These are phyloP conservation scores for Astragalus glycyphyllos DNA, from an alignment of 306 rosid genomes.

Conservation along the genomic window DNA sequence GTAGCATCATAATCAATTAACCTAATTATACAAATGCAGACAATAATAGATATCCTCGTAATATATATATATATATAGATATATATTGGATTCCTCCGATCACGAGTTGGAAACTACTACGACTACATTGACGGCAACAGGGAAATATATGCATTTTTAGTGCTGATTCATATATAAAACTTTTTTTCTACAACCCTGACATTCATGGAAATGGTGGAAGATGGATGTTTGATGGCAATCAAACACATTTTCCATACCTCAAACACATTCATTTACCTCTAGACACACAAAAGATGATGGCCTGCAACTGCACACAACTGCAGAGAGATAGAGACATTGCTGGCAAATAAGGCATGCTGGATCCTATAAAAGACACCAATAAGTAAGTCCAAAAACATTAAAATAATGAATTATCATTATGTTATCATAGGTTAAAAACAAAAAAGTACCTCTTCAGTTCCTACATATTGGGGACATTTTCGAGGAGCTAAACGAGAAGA, in stretches of 20 bases:
- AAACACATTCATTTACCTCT: slow-evolving; percentile 66
- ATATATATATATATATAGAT: no score
- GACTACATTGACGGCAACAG: not conserved
- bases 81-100: slow-evolving; percentile 33
- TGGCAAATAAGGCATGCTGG: slow-evolving; percentile 89
- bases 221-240: slow-evolving; percentile 15
- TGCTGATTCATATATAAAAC: not conserved
- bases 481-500: slow-evolving; percentile 78
- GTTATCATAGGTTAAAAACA: slow-evolving; percentile 36
- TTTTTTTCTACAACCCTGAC: slow-evolving; percentile 27
- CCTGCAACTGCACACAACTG: slow-evolving; percentile 83
- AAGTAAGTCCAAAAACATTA: slow-evolving; percentile 34
- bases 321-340: slow-evolving; percentile 95
- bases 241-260: slow-evolving; percentile 33
- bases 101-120: slow-evolving; percentile 5
- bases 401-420: slow-evolving; percentile 38
- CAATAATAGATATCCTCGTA: slow-evolving; percentile 34
- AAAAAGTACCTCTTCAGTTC: slow-evolving; percentile 83
- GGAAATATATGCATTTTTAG: not conserved
- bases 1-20: not conserved
- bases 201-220: slow-evolving; percentile 29
- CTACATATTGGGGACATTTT: slow-evolving; percentile 75
- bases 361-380: slow-evolving; percentile 65
- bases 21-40: slow-evolving; percentile 35
- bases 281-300: slow-evolving; percentile 85